phyloP scores from a whole-genome alignment of 2,329 filamentous ascomycete species.

The Aspergillus transmontanensis region DNA sequence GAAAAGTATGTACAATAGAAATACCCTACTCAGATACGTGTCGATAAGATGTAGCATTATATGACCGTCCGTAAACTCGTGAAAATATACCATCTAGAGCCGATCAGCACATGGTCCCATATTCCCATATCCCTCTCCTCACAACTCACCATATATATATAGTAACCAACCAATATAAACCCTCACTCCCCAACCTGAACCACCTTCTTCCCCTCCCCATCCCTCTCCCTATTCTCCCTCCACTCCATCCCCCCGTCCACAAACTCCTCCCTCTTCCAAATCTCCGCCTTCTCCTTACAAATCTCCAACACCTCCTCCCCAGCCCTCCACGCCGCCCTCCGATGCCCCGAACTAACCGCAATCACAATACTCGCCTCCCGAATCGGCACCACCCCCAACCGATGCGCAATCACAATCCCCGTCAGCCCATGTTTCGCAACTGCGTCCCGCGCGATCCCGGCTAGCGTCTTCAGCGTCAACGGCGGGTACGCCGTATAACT shows the following conservation, averaged over 20 bases:
- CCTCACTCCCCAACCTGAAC: background rate
- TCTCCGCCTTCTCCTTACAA: slow-evolving; percentile 84
- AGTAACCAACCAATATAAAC: background rate
- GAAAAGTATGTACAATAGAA: slow-evolving; percentile 27
- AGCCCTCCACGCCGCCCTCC: slow-evolving; percentile 81
- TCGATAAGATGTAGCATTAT: slow-evolving; percentile 5
- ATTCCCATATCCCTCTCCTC: background rate
- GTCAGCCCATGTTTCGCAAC: slow-evolving; percentile 65
- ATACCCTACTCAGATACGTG: slow-evolving; percentile 28
- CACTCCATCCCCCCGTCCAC: slow-evolving; percentile 71
- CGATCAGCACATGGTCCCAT: background rate
- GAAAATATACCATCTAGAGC: background rate
- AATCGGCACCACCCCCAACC: slow-evolving; percentile 81
- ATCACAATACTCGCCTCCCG: slow-evolving; percentile 94
- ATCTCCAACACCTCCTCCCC: slow-evolving; percentile 87
- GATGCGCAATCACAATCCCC: slow-evolving; percentile 78
- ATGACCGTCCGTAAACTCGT: background rate
- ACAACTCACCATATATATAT: background rate
- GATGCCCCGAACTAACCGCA: slow-evolving; percentile 79
- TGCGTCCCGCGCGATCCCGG: slow-evolving; percentile 42
- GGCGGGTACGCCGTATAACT: slow-evolving; percentile 49
- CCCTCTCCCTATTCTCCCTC: slow-evolving; percentile 83
- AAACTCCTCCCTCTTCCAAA: slow-evolving; percentile 95
- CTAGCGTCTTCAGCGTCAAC: slow-evolving; percentile 45
- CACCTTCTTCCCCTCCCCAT: slow-evolving; percentile 46